Percentiles rank a stretch among this genome's conserved stretches.
Conservation (phyloP, 441 rosid genomes). For the Biscutella auriculata region DNA sequence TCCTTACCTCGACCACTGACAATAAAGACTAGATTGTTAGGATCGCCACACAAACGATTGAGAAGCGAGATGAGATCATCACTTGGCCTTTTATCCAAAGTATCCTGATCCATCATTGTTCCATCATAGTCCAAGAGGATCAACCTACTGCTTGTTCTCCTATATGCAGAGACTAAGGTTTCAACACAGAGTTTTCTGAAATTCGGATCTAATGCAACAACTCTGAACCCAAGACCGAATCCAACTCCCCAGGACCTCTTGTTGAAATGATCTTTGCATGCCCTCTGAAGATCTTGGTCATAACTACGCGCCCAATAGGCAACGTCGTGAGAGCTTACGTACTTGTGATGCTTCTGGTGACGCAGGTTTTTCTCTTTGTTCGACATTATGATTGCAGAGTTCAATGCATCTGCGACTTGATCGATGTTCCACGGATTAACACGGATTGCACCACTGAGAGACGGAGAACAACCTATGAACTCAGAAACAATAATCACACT, state of each 20-base stretch:
- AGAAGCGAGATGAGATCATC: constrained; percentile 35
- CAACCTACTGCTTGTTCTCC: constrained; percentile 35
- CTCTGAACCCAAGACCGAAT: constrained; percentile 55
- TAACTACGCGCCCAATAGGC: constrained; percentile 74
- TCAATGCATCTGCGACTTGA: constrained; percentile 52
- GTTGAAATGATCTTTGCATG: constrained; percentile 54
- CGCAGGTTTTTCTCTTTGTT: constrained; percentile 55
- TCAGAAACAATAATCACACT: constrained; percentile 77
- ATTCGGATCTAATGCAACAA: constrained; percentile 60
- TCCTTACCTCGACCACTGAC: constrained; percentile 77
- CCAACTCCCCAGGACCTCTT: constrained; percentile 73
- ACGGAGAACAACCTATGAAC: constrained; percentile 82
- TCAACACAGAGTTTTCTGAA: constrained; percentile 54
- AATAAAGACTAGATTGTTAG: constrained; percentile 50
- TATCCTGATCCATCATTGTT: constrained; percentile 46
- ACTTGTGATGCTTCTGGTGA: constrained; percentile 78
- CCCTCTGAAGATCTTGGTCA: constrained; percentile 68
- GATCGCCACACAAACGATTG: constrained; percentile 46
- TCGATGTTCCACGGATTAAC: constrained; percentile 76
- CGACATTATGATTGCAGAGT: constrained; percentile 32
- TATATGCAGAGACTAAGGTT: constrained; percentile 46
- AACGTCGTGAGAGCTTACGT: constrained; percentile 69
- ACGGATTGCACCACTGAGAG: constrained; percentile 76
- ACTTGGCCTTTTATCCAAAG: constrained; percentile 46
- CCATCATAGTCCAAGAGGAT: constrained; percentile 75